Percentiles rank a stretch among this genome's conserved stretches.
These are phyloP conservation scores for Rhytidiadelphus loreus DNA, from an alignment of 225 moss, liverwort and hornwort species.

Conservation along the genomic window DNA sequence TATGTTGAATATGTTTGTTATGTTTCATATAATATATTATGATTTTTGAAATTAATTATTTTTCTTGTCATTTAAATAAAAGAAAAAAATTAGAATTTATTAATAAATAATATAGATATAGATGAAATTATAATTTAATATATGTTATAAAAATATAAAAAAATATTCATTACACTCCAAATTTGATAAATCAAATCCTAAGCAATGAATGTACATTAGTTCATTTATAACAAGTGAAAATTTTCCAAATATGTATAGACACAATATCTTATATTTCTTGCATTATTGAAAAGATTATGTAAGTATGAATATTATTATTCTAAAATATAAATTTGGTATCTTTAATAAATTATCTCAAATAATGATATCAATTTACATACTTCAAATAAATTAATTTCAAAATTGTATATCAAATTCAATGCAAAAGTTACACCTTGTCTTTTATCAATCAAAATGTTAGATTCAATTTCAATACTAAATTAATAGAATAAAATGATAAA, in stretches of 20 bases:
- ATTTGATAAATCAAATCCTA: too few relatives aligned
- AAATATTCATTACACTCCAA: background rate
- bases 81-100: rapidly evolving
- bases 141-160: too few relatives aligned
- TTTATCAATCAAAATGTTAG: background rate
- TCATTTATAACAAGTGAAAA: background rate
- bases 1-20: too few relatives aligned
- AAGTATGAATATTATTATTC: too few relatives aligned
- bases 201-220: too few relatives aligned
- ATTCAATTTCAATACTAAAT: background rate
- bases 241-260: background rate
- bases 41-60: too few relatives aligned
- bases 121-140: too few relatives aligned
- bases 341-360: background rate
- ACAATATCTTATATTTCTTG: background rate
- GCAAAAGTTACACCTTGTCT: background rate
- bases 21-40: background rate
- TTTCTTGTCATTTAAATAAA: background rate
- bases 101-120: background rate
- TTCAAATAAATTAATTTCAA: background rate
- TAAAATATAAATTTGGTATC: rapidly evolving
- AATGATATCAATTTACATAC: too few relatives aligned
- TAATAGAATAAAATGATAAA: background rate
- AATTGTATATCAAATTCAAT: background rate
- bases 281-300: too few relatives aligned